Evolutionary conservation across 805 yeast species (phyloP).

Genomic region (Vanderwaltozyma yarrowii): DNA sequence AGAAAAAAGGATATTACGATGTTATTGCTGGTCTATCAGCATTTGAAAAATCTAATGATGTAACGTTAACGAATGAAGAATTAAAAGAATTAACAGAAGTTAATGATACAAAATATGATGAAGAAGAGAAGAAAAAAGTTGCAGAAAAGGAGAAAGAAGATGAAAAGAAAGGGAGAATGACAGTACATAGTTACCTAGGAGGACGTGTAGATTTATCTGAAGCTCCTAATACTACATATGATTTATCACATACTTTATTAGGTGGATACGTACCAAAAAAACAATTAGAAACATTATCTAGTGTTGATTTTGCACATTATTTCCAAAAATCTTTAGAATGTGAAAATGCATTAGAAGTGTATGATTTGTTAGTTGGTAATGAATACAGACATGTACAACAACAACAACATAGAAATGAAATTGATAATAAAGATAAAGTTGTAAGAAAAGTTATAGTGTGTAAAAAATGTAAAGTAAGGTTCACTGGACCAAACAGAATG

Average conservation of each 20-base stretch:
- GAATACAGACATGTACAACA: slow-evolving; percentile 5
- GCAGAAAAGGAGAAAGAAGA: slow-evolving; percentile 8
- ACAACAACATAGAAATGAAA: slow-evolving; percentile 1
- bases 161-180: slow-evolving; percentile 6
- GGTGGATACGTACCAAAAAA: slow-evolving; percentile 27
- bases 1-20: slow-evolving; percentile 20
- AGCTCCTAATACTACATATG: slow-evolving; percentile 18
- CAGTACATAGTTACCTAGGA: slow-evolving; percentile 26
- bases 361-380: slow-evolving; percentile 15
- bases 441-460: slow-evolving; percentile 22
- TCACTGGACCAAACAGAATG: slow-evolving; percentile 18
- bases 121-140: slow-evolving; percentile 13
- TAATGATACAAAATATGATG: slow-evolving; percentile 17
- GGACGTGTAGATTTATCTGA: slow-evolving; percentile 20
- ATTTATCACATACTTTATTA: slow-evolving; percentile 22
- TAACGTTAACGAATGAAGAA: slow-evolving; percentile 18
- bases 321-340: slow-evolving; percentile 24
- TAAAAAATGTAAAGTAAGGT: slow-evolving; percentile 17
- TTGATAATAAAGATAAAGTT: slow-evolving; percentile 2
- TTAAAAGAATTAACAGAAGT: slow-evolving; percentile 19
- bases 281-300: slow-evolving; percentile 24
- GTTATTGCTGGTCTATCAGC: slow-evolving; percentile 25
- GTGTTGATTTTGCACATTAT: slow-evolving; percentile 27
- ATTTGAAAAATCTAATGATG: slow-evolving; percentile 23
- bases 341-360: slow-evolving; percentile 20